These are phyloP conservation scores for Leishmania guyanensis DNA, from an alignment of 208 protist species.

Conservation along the genomic window DNA sequence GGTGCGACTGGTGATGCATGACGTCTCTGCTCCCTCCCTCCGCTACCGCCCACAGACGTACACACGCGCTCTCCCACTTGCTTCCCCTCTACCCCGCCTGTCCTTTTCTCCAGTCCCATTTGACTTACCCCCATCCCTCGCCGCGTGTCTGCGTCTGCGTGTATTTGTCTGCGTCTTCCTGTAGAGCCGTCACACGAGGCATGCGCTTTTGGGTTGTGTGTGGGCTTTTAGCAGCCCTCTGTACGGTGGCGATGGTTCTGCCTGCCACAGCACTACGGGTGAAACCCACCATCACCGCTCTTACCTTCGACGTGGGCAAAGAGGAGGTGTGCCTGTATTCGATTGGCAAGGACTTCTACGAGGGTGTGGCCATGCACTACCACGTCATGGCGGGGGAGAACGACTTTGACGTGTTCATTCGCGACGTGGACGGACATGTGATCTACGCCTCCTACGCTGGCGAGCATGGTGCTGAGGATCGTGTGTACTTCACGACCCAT, in stretches of 20 bases:
- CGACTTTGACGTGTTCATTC: constrained; percentile 80
- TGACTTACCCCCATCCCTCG: not conserved
- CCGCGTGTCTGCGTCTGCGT: not conserved
- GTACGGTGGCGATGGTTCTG: not conserved
- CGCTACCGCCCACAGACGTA: not conserved
- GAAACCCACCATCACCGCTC: constrained; percentile 46
- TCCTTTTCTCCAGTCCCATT: not conserved
- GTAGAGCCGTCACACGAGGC: not conserved
- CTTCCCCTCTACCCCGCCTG: not conserved
- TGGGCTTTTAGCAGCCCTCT: constrained; percentile 12
- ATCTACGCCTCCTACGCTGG: constrained; percentile 78
- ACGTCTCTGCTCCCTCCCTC: not conserved
- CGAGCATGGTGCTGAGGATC: constrained; percentile 70
- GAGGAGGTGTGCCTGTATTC: constrained; percentile 83
- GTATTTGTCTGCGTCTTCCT: not conserved
- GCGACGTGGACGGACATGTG: constrained; percentile 53
- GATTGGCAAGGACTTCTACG: constrained; percentile 51
- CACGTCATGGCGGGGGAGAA: constrained; percentile 59
- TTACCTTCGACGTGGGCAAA: constrained; percentile 65
- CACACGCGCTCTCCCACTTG: not conserved
- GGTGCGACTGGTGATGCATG: not conserved
- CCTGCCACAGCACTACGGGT: constrained; percentile 43
- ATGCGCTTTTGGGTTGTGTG: constrained; percentile 9
- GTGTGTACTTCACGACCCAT: constrained; percentile 81
- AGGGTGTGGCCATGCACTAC: constrained; percentile 77